Base-by-base conservation (phyloP, 805 yeast genomes). In the Suhomyces faveliae region DNA sequence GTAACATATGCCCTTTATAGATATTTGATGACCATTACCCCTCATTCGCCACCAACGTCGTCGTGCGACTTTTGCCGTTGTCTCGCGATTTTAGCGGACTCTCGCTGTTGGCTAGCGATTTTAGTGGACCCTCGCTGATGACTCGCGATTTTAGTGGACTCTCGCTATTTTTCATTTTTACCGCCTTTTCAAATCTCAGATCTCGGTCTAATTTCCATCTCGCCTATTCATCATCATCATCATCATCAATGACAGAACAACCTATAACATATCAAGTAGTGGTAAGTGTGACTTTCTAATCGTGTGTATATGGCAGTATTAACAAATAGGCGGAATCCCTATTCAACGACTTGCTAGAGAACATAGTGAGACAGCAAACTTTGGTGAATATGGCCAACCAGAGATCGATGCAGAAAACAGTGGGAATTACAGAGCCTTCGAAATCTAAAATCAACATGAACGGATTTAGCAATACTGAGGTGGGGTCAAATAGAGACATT, bases 271-370 rank as follows among this genome's bases (percentile, higher is more conserved):
- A 47, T 35, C 57, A 60, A 42, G 52, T 54, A 11, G 52, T 60
- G 25, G 64, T 60, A 53, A 47, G 60, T 56, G 15, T 13, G 11
- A 35, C 6, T 4, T 24, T 3, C 13, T 15, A 10, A 12, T 2
- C 2, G 5, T n/a, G 9, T 22, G 21, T 22, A 23, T 8, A n/a
- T 12, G 4, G 23, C 3, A 21, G 25, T 48, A 46, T 43, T 53
- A 50, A 51, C 59, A 37, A 12, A 13, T 38, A 72, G 77, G 72
- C 74, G 35, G 68, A 68, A 47, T 67, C 74, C 23, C 55, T 72
- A 5, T 63, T 63, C 44, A 48, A 63, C 8, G 77, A 72, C 47
- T 52, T 72, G 59, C 44, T 72, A 39, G 51, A 57, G 29, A 63
- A 61, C 52, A 50, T 72, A 19, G 59, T 70, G 15, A 59, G 70